Percentiles rank a stretch among this genome's conserved stretches.
These are phyloP conservation scores for Spergularia azorica DNA, from an alignment of 179 eudicot species.

Conservation along the genomic window DNA sequence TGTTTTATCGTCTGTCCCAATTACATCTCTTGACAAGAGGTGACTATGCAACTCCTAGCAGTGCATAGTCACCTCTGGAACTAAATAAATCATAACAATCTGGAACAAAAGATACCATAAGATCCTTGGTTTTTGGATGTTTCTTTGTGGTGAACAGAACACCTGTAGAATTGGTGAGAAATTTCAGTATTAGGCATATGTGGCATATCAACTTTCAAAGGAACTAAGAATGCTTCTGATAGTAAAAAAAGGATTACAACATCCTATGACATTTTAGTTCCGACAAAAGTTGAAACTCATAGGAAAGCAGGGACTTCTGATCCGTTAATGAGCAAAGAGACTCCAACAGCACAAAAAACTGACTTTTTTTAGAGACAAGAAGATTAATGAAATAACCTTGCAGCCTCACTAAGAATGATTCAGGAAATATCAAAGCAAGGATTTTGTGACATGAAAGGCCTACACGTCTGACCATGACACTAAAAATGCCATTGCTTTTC, in stretches of 20 bases:
- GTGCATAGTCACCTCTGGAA: no score
- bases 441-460: not conserved
- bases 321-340: not conserved
- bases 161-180: constrained; percentile 46
- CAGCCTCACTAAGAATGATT: not conserved
- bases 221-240: not conserved
- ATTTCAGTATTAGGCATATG: constrained; percentile 17
- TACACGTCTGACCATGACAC: not conserved
- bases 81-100: not conserved
- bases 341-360: not conserved
- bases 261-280: not conserved
- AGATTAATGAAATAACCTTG: not conserved
- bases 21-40: not conserved
- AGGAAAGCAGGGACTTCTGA: not conserved
- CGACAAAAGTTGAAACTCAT: not conserved
- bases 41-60: not conserved
- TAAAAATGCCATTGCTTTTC: not conserved
- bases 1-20: not conserved
- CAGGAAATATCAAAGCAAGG: not conserved
- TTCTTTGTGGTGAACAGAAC: constrained; percentile 78
- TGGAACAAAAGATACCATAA: constrained; percentile 54
- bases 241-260: not conserved
- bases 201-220: not conserved
- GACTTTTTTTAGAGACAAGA: not conserved
- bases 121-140: constrained; percentile 95